Evolutionary conservation across 116 monocot species (phyloP), one percentile per base, ranked within the genome.

Genomic region (Phalaenopsis hybrid): DNA sequence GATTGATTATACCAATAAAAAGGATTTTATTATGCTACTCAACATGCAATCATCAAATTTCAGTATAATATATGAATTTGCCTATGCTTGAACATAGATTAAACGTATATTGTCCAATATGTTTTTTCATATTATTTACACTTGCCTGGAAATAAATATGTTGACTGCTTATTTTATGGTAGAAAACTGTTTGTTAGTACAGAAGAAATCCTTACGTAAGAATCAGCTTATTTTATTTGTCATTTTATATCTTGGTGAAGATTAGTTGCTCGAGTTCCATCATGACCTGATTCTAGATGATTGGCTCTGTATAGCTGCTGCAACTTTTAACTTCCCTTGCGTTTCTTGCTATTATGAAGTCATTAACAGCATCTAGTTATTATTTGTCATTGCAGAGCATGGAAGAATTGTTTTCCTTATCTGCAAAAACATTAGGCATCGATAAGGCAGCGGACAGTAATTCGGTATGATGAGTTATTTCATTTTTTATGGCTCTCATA

Each of bases 321-420:
- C 21, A 76, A 11, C 10, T 13, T 28, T 49, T n/a, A 72, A 73
- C 17, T 73, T 73, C 11, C 37, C 43, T 41, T 73, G 33, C 73
- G 17, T 73, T 75, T 46, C n/a, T 45, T 72, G 43, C 21, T 80
- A 67, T 73, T 9, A 65, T 13, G 77, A 50, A 51, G 31, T 70
- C 48, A 57, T 77, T 51, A 80, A 72, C 15, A 51, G 44, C 9
- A 81, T 16, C 65, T 83, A 13, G 28, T 21, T 81, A 57, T 41
- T 61, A 79, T 63, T 68, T 75, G 12, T 51, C 58, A 80, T 37
- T 82, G 79, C 74, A 96, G 93, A 89, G 87, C 65, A 86, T 93
- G 92, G 90, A 93, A 46, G 85, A 92, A 59, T 80, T 96, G 80
- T 81, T 93, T 82, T 84, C 74, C 28, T 28, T 84, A 57, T 87